Percentiles rank a stretch among this genome's conserved stretches.
These are phyloP conservation scores for Lactarius quietus DNA, from an alignment of 768 basidiomycete species.

Conservation along the genomic window DNA sequence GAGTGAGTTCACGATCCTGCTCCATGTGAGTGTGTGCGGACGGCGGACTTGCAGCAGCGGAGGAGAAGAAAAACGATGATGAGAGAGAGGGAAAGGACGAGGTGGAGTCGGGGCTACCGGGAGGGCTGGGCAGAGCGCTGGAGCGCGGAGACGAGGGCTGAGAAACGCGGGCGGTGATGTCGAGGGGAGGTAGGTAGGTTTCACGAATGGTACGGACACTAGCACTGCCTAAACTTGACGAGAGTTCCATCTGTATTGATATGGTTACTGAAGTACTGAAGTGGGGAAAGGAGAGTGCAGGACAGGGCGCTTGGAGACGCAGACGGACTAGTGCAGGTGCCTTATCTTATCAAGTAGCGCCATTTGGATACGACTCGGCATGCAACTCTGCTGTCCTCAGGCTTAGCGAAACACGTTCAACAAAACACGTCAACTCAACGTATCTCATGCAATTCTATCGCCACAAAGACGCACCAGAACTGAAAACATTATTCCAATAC, in stretches of 20 bases:
- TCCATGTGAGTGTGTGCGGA: slow-evolving; percentile 46
- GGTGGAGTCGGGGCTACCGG: slow-evolving; percentile 59
- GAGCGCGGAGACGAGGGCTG: slow-evolving; percentile 45
- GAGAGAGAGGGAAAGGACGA: slow-evolving; percentile 72
- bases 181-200: slow-evolving; percentile 1
- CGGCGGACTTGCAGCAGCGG: slow-evolving; percentile 62
- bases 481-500: too few relatives aligned
- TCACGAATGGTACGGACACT: slow-evolving; percentile 25
- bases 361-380: neutral
- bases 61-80: slow-evolving; percentile 77
- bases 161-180: slow-evolving; percentile 31
- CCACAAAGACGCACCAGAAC: neutral
- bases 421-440: neutral
- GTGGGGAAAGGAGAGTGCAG: slow-evolving; percentile 1
- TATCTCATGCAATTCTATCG: neutral
- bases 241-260: slow-evolving; percentile 16
- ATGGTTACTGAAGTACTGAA: neutral
- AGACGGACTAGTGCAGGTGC: neutral
- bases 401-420: too few relatives aligned
- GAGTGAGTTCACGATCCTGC: slow-evolving; percentile 35
- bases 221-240: slow-evolving; percentile 16
- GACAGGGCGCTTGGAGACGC: neutral
- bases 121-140: slow-evolving; percentile 51
- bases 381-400: too few relatives aligned
- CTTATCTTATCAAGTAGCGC: slow-evolving; percentile 18